Base-by-base conservation (phyloP, 306 rosid species). In the Oemleria cerasiformis region DNA sequence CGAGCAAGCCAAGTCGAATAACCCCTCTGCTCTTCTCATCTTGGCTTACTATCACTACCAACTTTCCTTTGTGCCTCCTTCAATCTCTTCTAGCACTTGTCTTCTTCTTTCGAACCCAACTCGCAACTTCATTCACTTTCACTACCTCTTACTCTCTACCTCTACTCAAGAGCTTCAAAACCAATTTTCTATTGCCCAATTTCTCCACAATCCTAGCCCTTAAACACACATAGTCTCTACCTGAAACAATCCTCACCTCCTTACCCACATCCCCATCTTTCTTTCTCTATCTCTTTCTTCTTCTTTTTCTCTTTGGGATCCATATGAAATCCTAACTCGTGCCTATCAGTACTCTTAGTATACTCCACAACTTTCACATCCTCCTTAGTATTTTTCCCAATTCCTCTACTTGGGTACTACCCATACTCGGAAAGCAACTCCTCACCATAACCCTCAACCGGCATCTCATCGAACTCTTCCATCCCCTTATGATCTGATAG, bases 351-450 rank as follows among this genome's bases (percentile, higher is more conserved):
- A 68, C 92, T 77, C 78, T 67, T 72, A 30, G 76, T 75, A 41
- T 77, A 82, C 83, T 86, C 78, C 44, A 74, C 75, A 49, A 89
- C 80, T 69, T 91, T 86, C 1, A 85, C 84, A 67, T 94, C 96
- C 75, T 83, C 95, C 72, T 83, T 84, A 0, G 95, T 76, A 39
- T 91, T 91, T 76, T 66, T 86, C 14, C 97, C 98, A 10, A 94
- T 91, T 4, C 97, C 98, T 79, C 82, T 83, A 13, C 98, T 96
- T 69, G 90, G 80, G 5, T 59, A 63, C 98, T 97, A 94, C 3
- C 98, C 98, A 49, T 88, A 94, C 7, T 97, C 97, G 1, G 88
- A 78, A 3, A 94, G 93, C 67, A 94, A 55, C 11, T 97, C 97
- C 0, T 86, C 87, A 15, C 84, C 97, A 38, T 80, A 94, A 0